Evolutionary conservation across 495 filamentous ascomycete genomes (phyloP).

Genomic region (Usnea hakonensis): DNA sequence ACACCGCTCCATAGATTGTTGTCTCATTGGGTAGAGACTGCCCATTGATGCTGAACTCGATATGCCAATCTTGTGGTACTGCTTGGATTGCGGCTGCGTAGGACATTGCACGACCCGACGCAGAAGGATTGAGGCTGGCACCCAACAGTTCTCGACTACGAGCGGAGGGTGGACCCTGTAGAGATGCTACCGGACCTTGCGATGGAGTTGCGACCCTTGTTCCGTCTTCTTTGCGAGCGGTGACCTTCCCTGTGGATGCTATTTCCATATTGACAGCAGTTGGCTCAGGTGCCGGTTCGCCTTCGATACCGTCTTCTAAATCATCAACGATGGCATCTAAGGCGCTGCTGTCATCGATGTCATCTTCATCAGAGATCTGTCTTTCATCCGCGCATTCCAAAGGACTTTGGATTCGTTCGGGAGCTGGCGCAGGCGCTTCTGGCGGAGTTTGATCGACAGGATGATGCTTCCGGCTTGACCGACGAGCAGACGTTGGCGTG

Average conservation of each 20-base stretch:
- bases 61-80: conserved; percentile 91
- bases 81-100: conserved; percentile 77
- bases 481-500: conserved; percentile 39
- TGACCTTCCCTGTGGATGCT: conserved; percentile 82
- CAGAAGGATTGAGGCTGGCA: conserved; percentile 33
- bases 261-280: conserved; percentile 90
- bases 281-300: conserved; percentile 63
- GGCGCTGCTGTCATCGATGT: conserved; percentile 57
- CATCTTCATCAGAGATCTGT: conserved; percentile 70
- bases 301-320: conserved; percentile 80
- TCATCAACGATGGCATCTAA: conserved; percentile 86
- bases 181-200: conserved; percentile 45
- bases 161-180: conserved; percentile 29
- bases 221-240: conserved; percentile 93
- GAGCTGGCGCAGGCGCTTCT: conserved; percentile 42
- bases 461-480: conserved; percentile 49
- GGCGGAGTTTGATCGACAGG: conserved; percentile 39
- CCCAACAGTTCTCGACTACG: conserved; percentile 41
- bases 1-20: conserved; percentile 92
- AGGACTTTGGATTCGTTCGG: conserved; percentile 39
- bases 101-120: conserved; percentile 49
- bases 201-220: conserved; percentile 83
- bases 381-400: conserved; percentile 94
- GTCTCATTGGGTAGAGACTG: conserved; percentile 82
- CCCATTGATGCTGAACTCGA: conserved; percentile 86